These are phyloP conservation scores for Gigaspora rosea DNA, from an alignment of 192 early-diverging fungal species.

Conservation along the genomic window DNA sequence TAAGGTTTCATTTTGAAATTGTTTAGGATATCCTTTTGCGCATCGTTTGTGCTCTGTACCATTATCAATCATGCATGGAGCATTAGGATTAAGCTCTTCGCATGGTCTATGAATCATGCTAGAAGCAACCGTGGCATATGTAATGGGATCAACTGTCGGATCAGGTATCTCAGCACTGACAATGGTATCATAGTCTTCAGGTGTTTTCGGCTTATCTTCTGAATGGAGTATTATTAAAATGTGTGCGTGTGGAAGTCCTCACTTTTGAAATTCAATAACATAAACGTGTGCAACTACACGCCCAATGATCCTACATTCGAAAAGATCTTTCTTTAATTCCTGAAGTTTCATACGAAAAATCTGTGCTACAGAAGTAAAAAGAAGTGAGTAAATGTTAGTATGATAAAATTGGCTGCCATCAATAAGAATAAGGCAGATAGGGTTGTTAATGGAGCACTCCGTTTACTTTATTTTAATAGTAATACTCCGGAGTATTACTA, in stretches of 20 bases:
- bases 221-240: constrained; percentile 37
- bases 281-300: constrained; percentile 34
- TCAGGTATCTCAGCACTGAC: constrained; percentile 39
- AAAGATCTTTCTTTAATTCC: constrained; percentile 20
- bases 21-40: constrained; percentile 33
- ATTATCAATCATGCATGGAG: constrained; percentile 43
- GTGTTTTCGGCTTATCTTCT: constrained; percentile 19
- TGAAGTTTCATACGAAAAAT: constrained; percentile 34
- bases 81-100: background rate
- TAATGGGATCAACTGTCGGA: background rate
- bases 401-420: too few species aligned
- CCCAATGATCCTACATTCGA: constrained; percentile 25
- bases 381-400: too few species aligned
- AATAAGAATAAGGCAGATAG: too few species aligned
- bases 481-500: too few species aligned
- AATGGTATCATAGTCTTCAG: constrained; percentile 30
- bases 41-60: constrained; percentile 22
- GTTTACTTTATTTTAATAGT: too few species aligned
- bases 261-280: constrained; percentile 47
- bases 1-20: constrained; percentile 14
- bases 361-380: background rate
- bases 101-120: background rate
- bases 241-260: constrained; percentile 43
- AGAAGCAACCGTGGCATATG: constrained; percentile 23
- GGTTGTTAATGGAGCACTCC: too few species aligned